Conservation (phyloP, 495 filamentous ascomycete species). For the Pseudoneurospora amorphoporcata region DNA sequence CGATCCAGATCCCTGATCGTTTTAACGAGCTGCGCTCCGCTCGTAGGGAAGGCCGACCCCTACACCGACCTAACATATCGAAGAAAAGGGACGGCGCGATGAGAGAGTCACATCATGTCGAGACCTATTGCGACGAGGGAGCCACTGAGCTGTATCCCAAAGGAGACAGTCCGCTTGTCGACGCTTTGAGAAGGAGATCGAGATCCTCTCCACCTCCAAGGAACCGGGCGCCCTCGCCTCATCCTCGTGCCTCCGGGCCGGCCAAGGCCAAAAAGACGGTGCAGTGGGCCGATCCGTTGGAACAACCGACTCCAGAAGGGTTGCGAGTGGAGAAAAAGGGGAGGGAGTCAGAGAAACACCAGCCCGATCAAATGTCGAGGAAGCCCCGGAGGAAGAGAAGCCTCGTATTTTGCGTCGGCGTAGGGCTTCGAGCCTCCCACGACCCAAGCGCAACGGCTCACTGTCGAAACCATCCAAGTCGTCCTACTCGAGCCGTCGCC, state of each 20-base stretch:
- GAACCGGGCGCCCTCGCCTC: background rate
- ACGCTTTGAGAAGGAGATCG: background rate
- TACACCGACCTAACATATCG: background rate
- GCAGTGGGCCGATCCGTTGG: background rate
- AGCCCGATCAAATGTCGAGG: background rate
- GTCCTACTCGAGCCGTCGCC: background rate
- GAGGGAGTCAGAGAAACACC: background rate
- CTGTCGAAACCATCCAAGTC: fast-evolving
- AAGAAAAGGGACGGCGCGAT: background rate
- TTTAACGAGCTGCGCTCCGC: background rate
- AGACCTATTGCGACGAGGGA: fast-evolving
- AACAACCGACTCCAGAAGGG: background rate
- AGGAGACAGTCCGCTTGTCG: background rate
- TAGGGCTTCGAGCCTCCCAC: background rate
- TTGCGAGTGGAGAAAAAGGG: too few relatives aligned
- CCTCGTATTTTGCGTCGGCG: background rate
- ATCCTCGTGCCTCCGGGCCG: background rate
- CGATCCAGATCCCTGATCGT: background rate
- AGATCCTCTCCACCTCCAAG: background rate
- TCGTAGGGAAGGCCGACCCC: background rate
- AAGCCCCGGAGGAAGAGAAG: background rate
- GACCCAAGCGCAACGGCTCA: background rate
- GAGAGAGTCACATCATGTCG: background rate
- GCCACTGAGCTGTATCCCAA: background rate
- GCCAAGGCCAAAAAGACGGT: background rate